Base-by-base conservation (phyloP, 768 basidiomycete species). In the Saitozyma sp. region DNA sequence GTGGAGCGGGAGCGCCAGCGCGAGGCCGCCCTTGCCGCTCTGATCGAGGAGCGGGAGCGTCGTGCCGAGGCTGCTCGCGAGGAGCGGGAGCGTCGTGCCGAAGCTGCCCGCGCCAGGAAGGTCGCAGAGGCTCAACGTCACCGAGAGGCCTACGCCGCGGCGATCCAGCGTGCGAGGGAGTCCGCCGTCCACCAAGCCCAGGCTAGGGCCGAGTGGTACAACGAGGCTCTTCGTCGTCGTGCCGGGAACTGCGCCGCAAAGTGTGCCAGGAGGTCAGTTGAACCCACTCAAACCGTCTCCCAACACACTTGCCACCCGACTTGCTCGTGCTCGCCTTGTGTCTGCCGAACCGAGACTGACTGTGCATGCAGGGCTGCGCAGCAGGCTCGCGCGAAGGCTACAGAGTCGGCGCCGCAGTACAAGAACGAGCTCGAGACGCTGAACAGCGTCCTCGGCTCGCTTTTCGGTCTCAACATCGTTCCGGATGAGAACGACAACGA, bases 381-480 rank as follows among this genome's bases (percentile, higher is more conserved):
- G 14, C 61, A 58, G 41, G 53, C 53, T 52, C 49, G 52, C 8
- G 43, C 42, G n/a, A 37, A 54, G 48, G 64, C 56, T 8, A 52
- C 50, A 48, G 51, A 61, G 43, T 29, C 48, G 9, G 49, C 41
- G 52, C 50, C 61, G 53, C 51, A 61, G 50, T 38, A 65, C 38
- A 43, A 62, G 50, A 39, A 39, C 19, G 60, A 62, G 42, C 52
- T 63, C 38, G 61, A 64, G 51, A 62, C 54, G 45, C 45, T 71
- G 29, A 71, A 74, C 62, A 59, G 58, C 41, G 16, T 67, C 8
- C 64, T 74, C 37, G 63, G 65, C 9, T 37, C 63, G 6, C 45
- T 74, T 9, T 74, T 74, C 57, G 72, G 69, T 16, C 60, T 71
- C 62, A 61, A 63, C 50, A 19, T 69, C 17, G 57, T 59, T 2